Evolutionary conservation across 1,284 basidiomycete genomes (phyloP), one percentile per base, ranked within the genome.

Genomic region (Malassezia equina): DNA sequence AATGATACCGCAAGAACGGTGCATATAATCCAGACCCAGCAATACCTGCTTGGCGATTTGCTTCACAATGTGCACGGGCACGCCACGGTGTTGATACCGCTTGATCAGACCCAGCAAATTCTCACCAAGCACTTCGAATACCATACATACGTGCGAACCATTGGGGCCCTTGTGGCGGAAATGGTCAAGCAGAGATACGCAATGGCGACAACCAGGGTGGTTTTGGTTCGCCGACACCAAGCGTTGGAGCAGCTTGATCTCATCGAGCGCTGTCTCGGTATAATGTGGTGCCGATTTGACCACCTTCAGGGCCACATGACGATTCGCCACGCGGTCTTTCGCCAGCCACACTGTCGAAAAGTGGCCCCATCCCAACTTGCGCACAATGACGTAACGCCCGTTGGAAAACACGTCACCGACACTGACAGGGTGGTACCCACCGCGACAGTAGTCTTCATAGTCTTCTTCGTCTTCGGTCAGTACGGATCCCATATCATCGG

Each of bases 361-460:
- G 76, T 98, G 94, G 40, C 94, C 93, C 88, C 93, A 98, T 29
- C 93, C 94, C 12, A 98, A 83, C 77, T 98, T 98, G 61, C 93
- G 79, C 54, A 95, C 90, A 66, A 96, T 87, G 64, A 83, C 76
- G 75, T 98, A 98, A 43, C 93, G 79, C 8, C 83, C 86, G 62
- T 89, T 83, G 52, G 86, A 88, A 76, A 95, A 95, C 25, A 81
- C 76, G 77, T 96, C 90, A 69, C 91, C 93, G 60, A 98, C 90
- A 75, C 91, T 85, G 49, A 96, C 90, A 19, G 91, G 93, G 45
- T 88, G 81, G 80, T 89, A 89, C 39, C 86, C 86, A 39, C 87
- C 87, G 33, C 67, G 66, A 52, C 71, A 68, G 51, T 75, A 75
- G 55, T 77, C 76, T 52, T 77, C 75, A 28, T 67, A 64, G 52